Base-by-base conservation (phyloP, 306 rosid species). In the Castanospermum australe region DNA sequence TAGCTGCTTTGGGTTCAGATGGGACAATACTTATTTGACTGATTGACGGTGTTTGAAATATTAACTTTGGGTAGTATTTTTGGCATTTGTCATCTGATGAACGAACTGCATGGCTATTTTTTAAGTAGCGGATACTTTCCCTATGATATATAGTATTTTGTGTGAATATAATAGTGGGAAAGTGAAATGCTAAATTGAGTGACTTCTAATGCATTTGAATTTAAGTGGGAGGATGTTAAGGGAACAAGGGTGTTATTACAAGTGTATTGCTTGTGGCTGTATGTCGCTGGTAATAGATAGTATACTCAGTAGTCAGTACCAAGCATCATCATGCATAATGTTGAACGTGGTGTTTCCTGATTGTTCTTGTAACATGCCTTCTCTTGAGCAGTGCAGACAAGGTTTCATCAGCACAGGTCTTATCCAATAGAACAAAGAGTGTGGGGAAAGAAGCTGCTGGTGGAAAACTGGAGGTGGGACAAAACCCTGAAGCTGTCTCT, bases 361-460 rank as follows among this genome's bases (percentile, higher is more conserved):
- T 61, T 76, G 67, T 84, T 73, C 77, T 84, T 32, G 85, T 57
- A 9, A 79, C 22, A n/a, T 28, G 73, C 76, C n/a, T n/a, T n/a
- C 22, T 45, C 39, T 78, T 79, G 67, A 67, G 82, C 97, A 88
- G 98, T 84, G 81, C 83, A 55, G 89, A 76, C 63, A 73, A 75
- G 4, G 87, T 42, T 77, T 78, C 85, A 38, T 83, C 84, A 67
- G 71, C 71, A 75, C 82, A 48, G 68, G 59, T n/a, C n/a, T n/a
- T 57, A 0, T 67, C 87, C 38, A 82, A 81, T 32, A 57, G 67
- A 87, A 63, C 79, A 36, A 86, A 52, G 44, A 50, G 45, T 6
- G 59, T 71, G 44, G 85, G 72, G 81, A 78, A 85, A 81, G 83
- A 72, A 77, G 57, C 83, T 11, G 69, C 57, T 56, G 82, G 9